These are phyloP conservation scores for Raffaelea deltoideospora DNA, from an alignment of 2,329 filamentous ascomycete species.

Conservation along the genomic window DNA sequence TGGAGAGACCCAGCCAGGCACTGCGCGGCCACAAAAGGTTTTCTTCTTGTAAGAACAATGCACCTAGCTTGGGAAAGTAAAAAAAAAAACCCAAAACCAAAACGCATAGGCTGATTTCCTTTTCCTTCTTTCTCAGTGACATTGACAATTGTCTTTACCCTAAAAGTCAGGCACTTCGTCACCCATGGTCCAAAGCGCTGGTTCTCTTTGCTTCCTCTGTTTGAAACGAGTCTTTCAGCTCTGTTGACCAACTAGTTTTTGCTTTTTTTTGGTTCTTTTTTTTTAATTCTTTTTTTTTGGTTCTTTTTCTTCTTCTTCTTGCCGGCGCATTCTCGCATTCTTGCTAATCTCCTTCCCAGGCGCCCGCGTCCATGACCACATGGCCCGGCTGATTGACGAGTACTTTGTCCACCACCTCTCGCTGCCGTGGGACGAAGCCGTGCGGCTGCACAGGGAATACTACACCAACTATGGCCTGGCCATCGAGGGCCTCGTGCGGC, in stretches of 20 bases:
- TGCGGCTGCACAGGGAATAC: conserved; percentile 74
- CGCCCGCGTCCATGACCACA: conserved; percentile 71
- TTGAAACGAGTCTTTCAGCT: too few species aligned
- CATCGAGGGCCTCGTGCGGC: conserved; percentile 82
- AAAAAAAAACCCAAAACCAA: too few species aligned
- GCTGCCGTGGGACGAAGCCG: conserved; percentile 63
- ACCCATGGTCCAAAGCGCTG: neutral
- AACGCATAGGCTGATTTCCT: too few species aligned
- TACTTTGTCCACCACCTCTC: conserved; percentile 56
- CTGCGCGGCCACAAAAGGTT: conserved; percentile 14
- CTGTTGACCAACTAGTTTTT: too few species aligned
- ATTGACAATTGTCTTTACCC: conserved; percentile 98
- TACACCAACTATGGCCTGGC: conserved; percentile 95
- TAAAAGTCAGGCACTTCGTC: conserved; percentile 66
- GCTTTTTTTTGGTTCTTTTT: too few species aligned
- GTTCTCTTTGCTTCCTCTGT: neutral
- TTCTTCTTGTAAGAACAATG: conserved; percentile 26
- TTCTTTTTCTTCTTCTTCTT: neutral
- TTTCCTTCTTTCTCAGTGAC: conserved; percentile 50
- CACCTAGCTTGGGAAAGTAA: neutral
- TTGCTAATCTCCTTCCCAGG: conserved; percentile 26
- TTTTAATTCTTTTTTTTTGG: too few species aligned
- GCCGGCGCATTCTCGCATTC: too few species aligned
- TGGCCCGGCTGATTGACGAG: conserved; percentile 65
- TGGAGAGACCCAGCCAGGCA: neutral